Evolutionary conservation across 2,329 filamentous ascomycete genomes (phyloP), one percentile per base, ranked within the genome.

Genomic region (Hymenoscyphus occultus): DNA sequence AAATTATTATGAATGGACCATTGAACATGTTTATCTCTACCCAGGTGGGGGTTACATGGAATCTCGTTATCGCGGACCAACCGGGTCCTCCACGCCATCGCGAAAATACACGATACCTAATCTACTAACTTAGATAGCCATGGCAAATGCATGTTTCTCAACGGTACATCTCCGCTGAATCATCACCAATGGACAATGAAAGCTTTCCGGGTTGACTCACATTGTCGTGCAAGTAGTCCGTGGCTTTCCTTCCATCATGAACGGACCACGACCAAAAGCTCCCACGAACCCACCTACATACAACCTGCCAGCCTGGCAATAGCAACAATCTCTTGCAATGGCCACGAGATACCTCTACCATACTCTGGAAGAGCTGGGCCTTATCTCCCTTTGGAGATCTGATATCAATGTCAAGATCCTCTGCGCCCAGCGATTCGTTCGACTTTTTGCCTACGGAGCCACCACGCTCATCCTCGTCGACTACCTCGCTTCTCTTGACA

Each of bases 391-490:
- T 35, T 72, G 77, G 68, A 62, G 68, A 32, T 80, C 82, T 0
- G 68, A 76, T 5, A 72, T 71, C 58, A 85, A 88, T 72, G 79
- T 82, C 66, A 85, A 87, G 70, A 76, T 89, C 2, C 81, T 89
- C 22, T 85, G 83, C 67, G 66, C 81, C 5, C 83, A 86, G 69
- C 83, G 86, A 35, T 86, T 87, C 72, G 79, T 87, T 5, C 84
- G 87, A 2, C 81, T 89, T 60, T 85, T 87, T 67, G 87, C 86
- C 5, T 90, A 89, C 71, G 87, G 86, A 61, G 78, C 79, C 5
- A 84, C 83, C 6, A 84, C 82, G 0, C 79, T 88, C 3, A 80
- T 87, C 63, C 79, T 87, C 5, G 86, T 85, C 12, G 77, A 82
- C 28, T 87, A 84, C 67, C 79, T 89, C 7, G 78, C 78, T 14